Evolutionary conservation across 257 asterid species (phyloP), one percentile per base, ranked within the genome.

Genomic region (Fraxinus excelsior): DNA sequence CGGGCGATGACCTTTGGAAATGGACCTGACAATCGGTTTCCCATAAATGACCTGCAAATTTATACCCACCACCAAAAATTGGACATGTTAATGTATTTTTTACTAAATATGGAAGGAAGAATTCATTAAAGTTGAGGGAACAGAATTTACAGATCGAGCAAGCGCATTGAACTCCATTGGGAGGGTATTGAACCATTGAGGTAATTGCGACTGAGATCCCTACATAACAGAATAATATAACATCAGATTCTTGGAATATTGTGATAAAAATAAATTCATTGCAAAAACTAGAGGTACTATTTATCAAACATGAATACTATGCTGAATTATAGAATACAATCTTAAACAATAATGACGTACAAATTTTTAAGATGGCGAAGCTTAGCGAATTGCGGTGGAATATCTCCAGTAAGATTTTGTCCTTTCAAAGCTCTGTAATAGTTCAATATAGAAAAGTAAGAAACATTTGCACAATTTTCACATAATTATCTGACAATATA

Each of bases 121-220:
- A 58, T 29, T 34, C 44, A 19, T 29, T 21, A 72, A 40, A 70
- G 82, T 32, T 31, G 7, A 16, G 19, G 81, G 74, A 79, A 74
- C 8, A 58, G 78, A 28, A 35, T 38, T 76, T 94, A 95, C 99
- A 95, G 80, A 0, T 89, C 97, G 78, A 80, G 73, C 91, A 95
- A 89, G 66, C 74, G 72, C 91, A 92, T 81, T 26, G 90, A 85
- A 40, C 94, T 89, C 99, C 96, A 92, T 71, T 88, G 90, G 35
- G 58, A 72, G 7, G 99, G 98, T 82, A 95, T 80, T 18, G 97
- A 80, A 67, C 98, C 98, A 73, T 82, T 80, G 14, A 95, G 86
- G 79, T 51, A 78, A 76, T 95, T 95, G 70, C 98, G 90, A 82
- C 99, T 95, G 25, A 95, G 97, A 84, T 95, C 98, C 88, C 99